These are phyloP conservation scores for Globisporangium alternatum DNA, from an alignment of 352 stramenopile genomes.

Conservation along the genomic window DNA sequence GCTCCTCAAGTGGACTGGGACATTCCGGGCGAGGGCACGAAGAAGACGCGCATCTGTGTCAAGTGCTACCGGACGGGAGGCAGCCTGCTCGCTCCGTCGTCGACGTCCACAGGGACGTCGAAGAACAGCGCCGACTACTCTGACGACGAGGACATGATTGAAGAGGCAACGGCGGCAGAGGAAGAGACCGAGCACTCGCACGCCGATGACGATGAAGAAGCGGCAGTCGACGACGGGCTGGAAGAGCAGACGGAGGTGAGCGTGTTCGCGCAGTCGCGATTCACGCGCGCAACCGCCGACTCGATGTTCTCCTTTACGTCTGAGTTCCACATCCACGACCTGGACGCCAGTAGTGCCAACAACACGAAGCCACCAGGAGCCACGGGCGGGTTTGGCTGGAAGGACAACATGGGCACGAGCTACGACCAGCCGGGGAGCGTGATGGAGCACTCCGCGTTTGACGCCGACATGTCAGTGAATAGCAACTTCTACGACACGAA, in stretches of 20 bases:
- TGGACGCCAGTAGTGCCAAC: neutral
- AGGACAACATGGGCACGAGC: constrained; percentile 8
- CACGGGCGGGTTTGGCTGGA: constrained; percentile 3
- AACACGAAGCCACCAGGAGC: neutral
- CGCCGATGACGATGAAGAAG: constrained; percentile 25
- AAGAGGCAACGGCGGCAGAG: constrained; percentile 9
- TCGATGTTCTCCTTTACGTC: constrained; percentile 29
- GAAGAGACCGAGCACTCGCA: constrained; percentile 17
- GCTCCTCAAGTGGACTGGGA: constrained; percentile 55
- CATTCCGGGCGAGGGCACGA: constrained; percentile 20
- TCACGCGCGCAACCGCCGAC: constrained; percentile 37
- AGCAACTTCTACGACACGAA: constrained; percentile 38
- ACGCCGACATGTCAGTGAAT: constrained; percentile 13
- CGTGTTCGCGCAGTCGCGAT: constrained; percentile 52
- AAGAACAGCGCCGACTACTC: constrained; percentile 20
- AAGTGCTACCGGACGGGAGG: constrained; percentile 41
- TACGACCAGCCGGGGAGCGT: constrained; percentile 5
- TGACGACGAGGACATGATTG: constrained; percentile 28
- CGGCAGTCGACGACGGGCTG: constrained; percentile 26
- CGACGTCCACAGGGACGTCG: neutral
- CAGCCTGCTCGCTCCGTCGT: constrained; percentile 17
- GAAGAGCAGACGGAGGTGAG: constrained; percentile 55
- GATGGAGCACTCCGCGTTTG: constrained; percentile 16
- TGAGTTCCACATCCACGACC: constrained; percentile 30
- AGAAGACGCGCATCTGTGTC: constrained; percentile 61